A percentile compares a stretch with the other conserved stretches of the same genome.
These are phyloP conservation scores for Ogataea zsoltii DNA, from an alignment of 805 yeast species.

Conservation along the genomic window DNA sequence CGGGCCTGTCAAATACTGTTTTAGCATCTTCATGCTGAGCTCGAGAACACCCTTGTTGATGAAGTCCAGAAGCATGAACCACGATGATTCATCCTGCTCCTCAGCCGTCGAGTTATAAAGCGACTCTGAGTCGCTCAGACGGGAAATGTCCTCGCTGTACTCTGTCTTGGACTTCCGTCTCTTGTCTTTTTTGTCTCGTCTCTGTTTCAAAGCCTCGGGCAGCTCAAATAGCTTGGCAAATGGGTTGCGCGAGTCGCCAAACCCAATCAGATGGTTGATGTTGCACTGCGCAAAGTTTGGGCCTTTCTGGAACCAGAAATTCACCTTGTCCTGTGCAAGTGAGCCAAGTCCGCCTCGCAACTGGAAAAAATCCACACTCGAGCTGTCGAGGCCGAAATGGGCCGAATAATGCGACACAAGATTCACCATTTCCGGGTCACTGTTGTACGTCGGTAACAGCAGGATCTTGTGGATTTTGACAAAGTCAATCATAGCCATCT, in stretches of 20 bases:
- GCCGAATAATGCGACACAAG: slow-evolving; percentile 64
- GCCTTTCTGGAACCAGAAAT: slow-evolving; percentile 77
- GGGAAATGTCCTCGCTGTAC: slow-evolving; percentile 11
- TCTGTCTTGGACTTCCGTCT: slow-evolving; percentile 44
- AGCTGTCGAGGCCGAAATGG: slow-evolving; percentile 67
- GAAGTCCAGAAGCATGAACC: slow-evolving; percentile 58
- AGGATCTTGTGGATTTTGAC: slow-evolving; percentile 69
- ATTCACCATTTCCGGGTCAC: slow-evolving; percentile 53
- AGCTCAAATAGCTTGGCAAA: slow-evolving; percentile 73
- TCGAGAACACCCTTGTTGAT: slow-evolving; percentile 66
- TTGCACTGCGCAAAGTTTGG: slow-evolving; percentile 76
- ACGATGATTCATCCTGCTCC: slow-evolving; percentile 39
- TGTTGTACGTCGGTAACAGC: slow-evolving; percentile 57
- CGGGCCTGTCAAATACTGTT: slow-evolving; percentile 70
- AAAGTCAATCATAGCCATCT: slow-evolving; percentile 60
- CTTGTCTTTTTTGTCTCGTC: slow-evolving; percentile 70
- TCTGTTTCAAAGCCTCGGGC: slow-evolving; percentile 69
- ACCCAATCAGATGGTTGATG: slow-evolving; percentile 71
- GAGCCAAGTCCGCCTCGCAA: slow-evolving; percentile 40
- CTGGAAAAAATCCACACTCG: slow-evolving; percentile 63
- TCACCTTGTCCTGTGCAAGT: slow-evolving; percentile 46
- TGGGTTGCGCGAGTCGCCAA: slow-evolving; percentile 74
- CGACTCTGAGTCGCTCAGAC: slow-evolving; percentile 23
- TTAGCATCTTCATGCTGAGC: slow-evolving; percentile 65
- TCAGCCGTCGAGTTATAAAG: slow-evolving; percentile 29